Evolutionary conservation across 2,329 filamentous ascomycete genomes (phyloP).

Genomic region (Dothideomycetes sp.): DNA sequence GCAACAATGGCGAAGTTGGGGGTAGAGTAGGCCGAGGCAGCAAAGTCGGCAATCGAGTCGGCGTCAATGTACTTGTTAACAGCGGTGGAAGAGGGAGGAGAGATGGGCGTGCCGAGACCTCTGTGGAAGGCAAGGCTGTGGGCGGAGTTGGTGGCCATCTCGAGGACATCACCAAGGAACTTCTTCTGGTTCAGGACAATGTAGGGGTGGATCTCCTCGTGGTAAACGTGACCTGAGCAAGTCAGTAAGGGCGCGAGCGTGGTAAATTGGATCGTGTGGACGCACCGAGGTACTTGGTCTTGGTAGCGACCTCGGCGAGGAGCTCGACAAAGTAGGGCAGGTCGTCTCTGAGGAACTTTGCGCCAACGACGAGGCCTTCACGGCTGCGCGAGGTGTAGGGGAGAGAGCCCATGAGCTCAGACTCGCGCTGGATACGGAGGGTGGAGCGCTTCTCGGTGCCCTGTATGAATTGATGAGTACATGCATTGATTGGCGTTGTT

Average conservation of each 20-base stretch:
- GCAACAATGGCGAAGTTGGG: slow-evolving; percentile 84
- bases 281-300: slow-evolving; percentile 73
- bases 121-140: slow-evolving; percentile 86
- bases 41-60: slow-evolving; percentile 64
- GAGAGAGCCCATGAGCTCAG: slow-evolving; percentile 88
- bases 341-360: slow-evolving; percentile 91
- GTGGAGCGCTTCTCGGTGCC: slow-evolving; percentile 82
- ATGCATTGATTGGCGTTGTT: not conserved
- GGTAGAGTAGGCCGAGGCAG: slow-evolving; percentile 74
- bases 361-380: slow-evolving; percentile 84
- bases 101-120: slow-evolving; percentile 73
- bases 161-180: slow-evolving; percentile 51
- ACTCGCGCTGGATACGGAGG: slow-evolving; percentile 86
- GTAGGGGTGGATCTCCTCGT: slow-evolving; percentile 73
- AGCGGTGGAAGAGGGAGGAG: slow-evolving; percentile 62
- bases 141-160: slow-evolving; percentile 74
- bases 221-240: slow-evolving; percentile 69
- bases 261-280: slow-evolving; percentile 7
- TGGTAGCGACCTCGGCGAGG: slow-evolving; percentile 78
- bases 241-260: slow-evolving; percentile 15
- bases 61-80: slow-evolving; percentile 73
- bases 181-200: slow-evolving; percentile 71
- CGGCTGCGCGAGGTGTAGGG: slow-evolving; percentile 81
- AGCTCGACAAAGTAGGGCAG: slow-evolving; percentile 97
- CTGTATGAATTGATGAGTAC: slow-evolving; percentile 35